These are phyloP conservation scores for Globisporangium carolinianum DNA, from an alignment of 352 stramenopile species.

Conservation along the genomic window DNA sequence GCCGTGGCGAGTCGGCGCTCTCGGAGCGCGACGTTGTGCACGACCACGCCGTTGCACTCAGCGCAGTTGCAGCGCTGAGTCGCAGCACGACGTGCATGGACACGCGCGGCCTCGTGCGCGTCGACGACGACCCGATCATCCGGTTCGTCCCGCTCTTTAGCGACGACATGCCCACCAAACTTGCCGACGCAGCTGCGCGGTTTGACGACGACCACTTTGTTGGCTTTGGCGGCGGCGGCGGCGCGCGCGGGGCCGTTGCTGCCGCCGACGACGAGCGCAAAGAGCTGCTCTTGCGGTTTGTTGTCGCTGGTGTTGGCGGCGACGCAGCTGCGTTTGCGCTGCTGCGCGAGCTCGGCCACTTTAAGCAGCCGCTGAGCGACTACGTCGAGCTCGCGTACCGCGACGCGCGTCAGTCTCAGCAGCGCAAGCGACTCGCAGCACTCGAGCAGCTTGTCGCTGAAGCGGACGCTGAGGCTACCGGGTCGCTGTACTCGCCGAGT, in stretches of 20 bases:
- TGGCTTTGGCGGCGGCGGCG: slow-evolving; percentile 16
- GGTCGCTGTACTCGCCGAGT: not conserved
- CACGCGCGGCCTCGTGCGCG: slow-evolving; percentile 32
- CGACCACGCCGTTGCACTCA: slow-evolving; percentile 33
- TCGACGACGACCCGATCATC: slow-evolving; percentile 80
- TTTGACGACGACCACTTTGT: slow-evolving; percentile 24
- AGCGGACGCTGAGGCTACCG: not conserved
- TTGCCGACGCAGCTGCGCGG: slow-evolving; percentile 7
- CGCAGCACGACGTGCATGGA: slow-evolving; percentile 67
- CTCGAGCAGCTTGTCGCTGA: slow-evolving; percentile 6
- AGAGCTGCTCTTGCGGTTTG: slow-evolving; percentile 59
- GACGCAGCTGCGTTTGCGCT: slow-evolving; percentile 38
- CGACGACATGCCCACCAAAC: slow-evolving; percentile 14
- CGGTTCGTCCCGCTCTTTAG: slow-evolving; percentile 63
- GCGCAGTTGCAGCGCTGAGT: slow-evolving; percentile 31
- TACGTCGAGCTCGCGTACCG: slow-evolving; percentile 40
- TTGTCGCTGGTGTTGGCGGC: slow-evolving; percentile 26
- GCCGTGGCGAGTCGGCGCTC: slow-evolving; percentile 31
- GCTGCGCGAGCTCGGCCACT: slow-evolving; percentile 34
- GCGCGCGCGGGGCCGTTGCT: slow-evolving; percentile 30
- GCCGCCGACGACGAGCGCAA: slow-evolving; percentile 58
- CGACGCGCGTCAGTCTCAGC: slow-evolving; percentile 15
- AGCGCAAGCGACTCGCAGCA: slow-evolving; percentile 12
- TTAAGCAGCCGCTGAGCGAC: slow-evolving; percentile 51
- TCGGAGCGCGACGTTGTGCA: slow-evolving; percentile 24